Conservation (phyloP, 1,139 yeast genomes). For the Geotrichum europaeum region DNA sequence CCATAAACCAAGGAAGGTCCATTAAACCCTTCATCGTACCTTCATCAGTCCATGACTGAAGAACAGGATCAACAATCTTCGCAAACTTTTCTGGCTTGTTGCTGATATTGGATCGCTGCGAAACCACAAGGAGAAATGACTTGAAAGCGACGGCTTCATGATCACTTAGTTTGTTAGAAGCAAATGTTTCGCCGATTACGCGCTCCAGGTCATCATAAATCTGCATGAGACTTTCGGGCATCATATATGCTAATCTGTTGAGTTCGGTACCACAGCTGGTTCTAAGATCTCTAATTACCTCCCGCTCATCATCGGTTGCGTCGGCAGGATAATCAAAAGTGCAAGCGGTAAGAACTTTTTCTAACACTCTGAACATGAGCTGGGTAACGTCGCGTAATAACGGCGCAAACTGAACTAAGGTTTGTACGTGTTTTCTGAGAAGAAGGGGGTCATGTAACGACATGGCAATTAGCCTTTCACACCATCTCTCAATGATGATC, state of each 20-base stretch:
- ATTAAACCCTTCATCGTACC: conserved; percentile 82
- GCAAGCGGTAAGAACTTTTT: conserved; percentile 80
- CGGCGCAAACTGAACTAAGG: conserved; percentile 96
- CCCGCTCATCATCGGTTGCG: conserved; percentile 62
- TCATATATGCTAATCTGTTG: conserved; percentile 84
- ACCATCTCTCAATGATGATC: conserved; percentile 63
- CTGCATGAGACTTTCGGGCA: conserved; percentile 83
- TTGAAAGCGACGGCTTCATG: conserved; percentile 93
- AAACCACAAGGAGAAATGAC: conserved; percentile 83
- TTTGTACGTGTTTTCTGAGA: conserved; percentile 80
- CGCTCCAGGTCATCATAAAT: conserved; percentile 76
- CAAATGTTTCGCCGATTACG: conserved; percentile 67
- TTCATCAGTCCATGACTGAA: conserved; percentile 89
- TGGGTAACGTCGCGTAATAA: conserved; percentile 64
- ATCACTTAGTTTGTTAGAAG: conserved; percentile 66
- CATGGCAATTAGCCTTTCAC: conserved; percentile 70
- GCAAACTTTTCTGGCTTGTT: conserved; percentile 71
- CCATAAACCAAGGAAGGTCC: conserved; percentile 97
- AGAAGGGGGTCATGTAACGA: conserved; percentile 73
- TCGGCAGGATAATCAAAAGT: conserved; percentile 73
- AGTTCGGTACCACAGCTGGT: conserved; percentile 93
- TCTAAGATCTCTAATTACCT: conserved; percentile 77
- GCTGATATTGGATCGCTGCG: conserved; percentile 73
- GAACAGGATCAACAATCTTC: conserved; percentile 85
- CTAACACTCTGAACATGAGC: conserved; percentile 75